Conservation (phyloP, 202 grass and related monocot species). For the Carex sylvatica region DNA sequence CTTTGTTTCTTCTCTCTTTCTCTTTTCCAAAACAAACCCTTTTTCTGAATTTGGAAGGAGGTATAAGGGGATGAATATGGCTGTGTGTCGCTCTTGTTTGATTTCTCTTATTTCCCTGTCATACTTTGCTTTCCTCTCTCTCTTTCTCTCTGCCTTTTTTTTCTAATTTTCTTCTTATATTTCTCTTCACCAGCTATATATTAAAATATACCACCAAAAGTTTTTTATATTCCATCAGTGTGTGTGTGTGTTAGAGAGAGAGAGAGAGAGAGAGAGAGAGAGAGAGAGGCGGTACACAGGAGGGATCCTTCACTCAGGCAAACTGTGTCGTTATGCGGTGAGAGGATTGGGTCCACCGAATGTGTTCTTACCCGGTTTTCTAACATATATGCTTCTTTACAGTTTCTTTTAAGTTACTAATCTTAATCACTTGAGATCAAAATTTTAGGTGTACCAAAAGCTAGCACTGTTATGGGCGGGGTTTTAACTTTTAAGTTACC, state of each 20-base stretch:
- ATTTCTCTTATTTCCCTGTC: slow-evolving; percentile 85
- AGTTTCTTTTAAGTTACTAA: slow-evolving; percentile 14
- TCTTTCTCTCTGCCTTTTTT: slow-evolving; percentile 29
- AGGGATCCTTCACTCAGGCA: slow-evolving; percentile 48
- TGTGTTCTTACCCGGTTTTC: slow-evolving; percentile 38
- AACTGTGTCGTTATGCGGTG: slow-evolving; percentile 53
- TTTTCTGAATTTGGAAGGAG: slow-evolving; percentile 45
- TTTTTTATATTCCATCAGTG: slow-evolving; percentile 56
- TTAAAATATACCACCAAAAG: slow-evolving; percentile 30
- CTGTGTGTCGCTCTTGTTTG: slow-evolving; percentile 62
- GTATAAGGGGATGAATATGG: slow-evolving; percentile 37
- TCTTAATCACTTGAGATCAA: neutral
- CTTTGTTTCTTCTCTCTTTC: slow-evolving; percentile 46
- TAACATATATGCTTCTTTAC: slow-evolving; percentile 9
- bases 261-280: neutral
- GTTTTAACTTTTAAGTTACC: slow-evolving; percentile 7
- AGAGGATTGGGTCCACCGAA: slow-evolving; percentile 56
- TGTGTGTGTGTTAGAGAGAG: neutral
- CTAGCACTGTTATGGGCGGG: neutral
- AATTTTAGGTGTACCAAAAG: slow-evolving; percentile 13
- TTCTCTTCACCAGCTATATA: slow-evolving; percentile 43
- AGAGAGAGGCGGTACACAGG: slow-evolving; percentile 26
- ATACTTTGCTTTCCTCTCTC: slow-evolving; percentile 50
- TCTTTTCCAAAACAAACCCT: slow-evolving; percentile 35
- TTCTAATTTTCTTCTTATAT: slow-evolving; percentile 5